Percentiles rank a stretch among this genome's conserved stretches.
Conservation (phyloP, 139 green algal species). For the Closterium sp. region DNA sequence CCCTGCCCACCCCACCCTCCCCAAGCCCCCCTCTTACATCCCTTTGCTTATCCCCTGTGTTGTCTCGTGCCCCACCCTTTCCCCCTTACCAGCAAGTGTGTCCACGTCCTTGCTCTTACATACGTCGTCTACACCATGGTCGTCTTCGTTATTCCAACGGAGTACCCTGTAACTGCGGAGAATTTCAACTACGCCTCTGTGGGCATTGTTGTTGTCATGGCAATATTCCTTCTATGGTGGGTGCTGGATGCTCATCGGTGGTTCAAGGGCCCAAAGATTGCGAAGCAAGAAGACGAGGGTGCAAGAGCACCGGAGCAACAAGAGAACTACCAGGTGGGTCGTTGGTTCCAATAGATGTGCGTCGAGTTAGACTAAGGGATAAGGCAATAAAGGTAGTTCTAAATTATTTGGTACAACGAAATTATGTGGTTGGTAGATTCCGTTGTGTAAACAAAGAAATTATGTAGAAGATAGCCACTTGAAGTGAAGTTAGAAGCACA, state of each 20-base stretch:
- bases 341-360: not conserved
- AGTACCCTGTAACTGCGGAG: conserved; percentile 10
- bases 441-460: too few species aligned
- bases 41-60: not conserved
- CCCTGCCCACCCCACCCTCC: not conserved
- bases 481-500: too few species aligned
- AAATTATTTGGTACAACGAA: too few species aligned
- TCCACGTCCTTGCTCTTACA: conserved; percentile 10
- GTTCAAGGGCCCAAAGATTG: conserved; percentile 13
- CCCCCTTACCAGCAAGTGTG: not conserved
- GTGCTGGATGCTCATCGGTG: conserved; percentile 11
- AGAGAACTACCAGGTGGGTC: not conserved
- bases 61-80: not conserved
- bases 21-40: not conserved
- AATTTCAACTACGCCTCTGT: conserved; percentile 36
- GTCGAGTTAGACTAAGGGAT: not conserved
- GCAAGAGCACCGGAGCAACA: not conserved
- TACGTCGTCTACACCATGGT: conserved; percentile 26
- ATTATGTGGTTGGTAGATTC: too few species aligned
- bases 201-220: not conserved
- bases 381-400: not conserved
- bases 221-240: conserved; percentile 29
- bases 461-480: too few species aligned
- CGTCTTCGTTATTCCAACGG: conserved; percentile 3
- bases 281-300: not conserved